Evolutionary conservation across 441 rosid genomes (phyloP).

Genomic region (Populus hybrid): DNA sequence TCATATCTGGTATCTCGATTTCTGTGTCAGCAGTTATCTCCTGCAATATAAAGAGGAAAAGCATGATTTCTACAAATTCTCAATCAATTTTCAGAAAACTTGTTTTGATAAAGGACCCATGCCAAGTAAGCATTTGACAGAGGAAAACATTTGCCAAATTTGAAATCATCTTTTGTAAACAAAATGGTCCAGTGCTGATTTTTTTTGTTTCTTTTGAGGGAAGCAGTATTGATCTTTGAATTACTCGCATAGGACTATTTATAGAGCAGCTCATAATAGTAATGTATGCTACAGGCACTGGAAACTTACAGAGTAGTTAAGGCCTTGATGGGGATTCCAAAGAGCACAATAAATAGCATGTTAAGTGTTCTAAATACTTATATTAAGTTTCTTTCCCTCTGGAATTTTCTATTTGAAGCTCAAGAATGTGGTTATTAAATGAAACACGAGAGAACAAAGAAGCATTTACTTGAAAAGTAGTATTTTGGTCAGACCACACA

Average conservation of each 20-base stretch:
- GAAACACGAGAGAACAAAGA: not conserved
- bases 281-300: not conserved
- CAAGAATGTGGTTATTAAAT: not conserved
- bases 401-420: not conserved
- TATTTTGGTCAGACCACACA: constrained; percentile 79
- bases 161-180: not conserved
- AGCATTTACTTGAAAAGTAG: constrained; percentile 63
- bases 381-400: not conserved
- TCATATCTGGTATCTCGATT: constrained; percentile 56
- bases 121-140: not conserved
- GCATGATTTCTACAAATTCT: not conserved
- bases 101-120: not conserved
- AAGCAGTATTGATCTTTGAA: not conserved
- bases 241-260: not conserved
- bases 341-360: not conserved
- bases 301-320: not conserved
- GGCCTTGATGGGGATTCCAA: not conserved
- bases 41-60: constrained; percentile 30
- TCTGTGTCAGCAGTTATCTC: constrained; percentile 71
- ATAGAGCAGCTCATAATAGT: not conserved
- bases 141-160: not conserved
- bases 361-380: not conserved
- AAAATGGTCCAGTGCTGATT: not conserved
- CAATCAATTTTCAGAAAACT: not conserved
- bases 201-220: not conserved